These are phyloP conservation scores for Xylaria polymorpha DNA, from an alignment of 2,329 filamentous ascomycete genomes.

Conservation along the genomic window DNA sequence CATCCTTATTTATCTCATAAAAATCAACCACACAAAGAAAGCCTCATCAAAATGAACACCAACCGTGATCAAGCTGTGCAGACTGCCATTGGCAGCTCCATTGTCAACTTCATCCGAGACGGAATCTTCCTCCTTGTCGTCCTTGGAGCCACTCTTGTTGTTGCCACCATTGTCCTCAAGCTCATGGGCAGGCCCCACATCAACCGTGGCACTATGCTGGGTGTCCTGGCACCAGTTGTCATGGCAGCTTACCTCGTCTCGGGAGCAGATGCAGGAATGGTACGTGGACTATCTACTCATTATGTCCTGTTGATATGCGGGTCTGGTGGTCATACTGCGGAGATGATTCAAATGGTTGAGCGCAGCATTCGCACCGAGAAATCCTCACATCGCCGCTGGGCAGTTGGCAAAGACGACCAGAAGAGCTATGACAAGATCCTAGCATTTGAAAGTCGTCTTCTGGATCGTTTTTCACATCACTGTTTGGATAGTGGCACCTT, in stretches of 20 bases:
- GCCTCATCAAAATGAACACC: conserved; percentile 39
- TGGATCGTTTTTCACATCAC: conserved; percentile 48
- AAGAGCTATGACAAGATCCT: conserved; percentile 79
- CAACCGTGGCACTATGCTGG: not conserved
- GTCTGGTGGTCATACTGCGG: conserved; percentile 92
- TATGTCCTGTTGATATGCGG: conserved; percentile 86
- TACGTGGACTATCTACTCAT: conserved; percentile 37
- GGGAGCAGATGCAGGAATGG: conserved; percentile 12
- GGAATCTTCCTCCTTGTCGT: conserved; percentile 9
- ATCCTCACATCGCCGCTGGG: conserved; percentile 79
- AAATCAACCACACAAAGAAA: conserved; percentile 36
- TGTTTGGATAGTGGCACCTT: conserved; percentile 60
- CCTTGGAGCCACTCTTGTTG: not conserved
- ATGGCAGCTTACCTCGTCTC: conserved; percentile 22
- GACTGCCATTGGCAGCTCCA: conserved; percentile 13
- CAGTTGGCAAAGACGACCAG: conserved; percentile 80
- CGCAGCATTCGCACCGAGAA: conserved; percentile 63
- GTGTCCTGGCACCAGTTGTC: not conserved
- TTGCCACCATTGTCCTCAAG: conserved; percentile 5
- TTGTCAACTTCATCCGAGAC: conserved; percentile 18
- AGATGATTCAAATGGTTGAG: conserved; percentile 88
- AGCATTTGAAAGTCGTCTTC: conserved; percentile 52
- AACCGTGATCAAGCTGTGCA: conserved; percentile 30
- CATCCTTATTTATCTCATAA: conserved; percentile 1
- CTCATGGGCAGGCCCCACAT: conserved; percentile 7